Conservation (phyloP, 2,329 filamentous ascomycete species). For the Stagonosporopsis chrysanthemi region DNA sequence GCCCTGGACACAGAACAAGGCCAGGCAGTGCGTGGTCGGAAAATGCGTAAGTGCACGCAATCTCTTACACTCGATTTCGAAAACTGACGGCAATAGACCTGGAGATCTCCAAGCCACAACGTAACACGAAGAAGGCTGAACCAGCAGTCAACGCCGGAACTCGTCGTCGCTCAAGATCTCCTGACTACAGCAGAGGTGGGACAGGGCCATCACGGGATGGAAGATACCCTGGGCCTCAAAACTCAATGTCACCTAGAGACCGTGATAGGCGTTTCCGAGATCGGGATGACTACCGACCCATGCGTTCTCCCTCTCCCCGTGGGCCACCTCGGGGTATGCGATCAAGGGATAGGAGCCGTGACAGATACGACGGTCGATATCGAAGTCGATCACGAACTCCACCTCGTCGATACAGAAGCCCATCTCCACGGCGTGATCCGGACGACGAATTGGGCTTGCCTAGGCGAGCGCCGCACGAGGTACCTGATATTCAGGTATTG, state of each 20-base stretch:
- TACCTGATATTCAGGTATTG: slow-evolving; percentile 90
- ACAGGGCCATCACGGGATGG: slow-evolving; percentile 51
- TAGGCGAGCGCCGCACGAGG: slow-evolving; percentile 73
- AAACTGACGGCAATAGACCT: slow-evolving; percentile 68
- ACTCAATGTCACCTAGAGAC: slow-evolving; percentile 49
- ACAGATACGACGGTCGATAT: slow-evolving; percentile 60
- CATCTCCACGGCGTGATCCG: slow-evolving; percentile 68
- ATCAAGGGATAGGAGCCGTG: slow-evolving; percentile 50
- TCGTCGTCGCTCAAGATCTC: slow-evolving; percentile 66
- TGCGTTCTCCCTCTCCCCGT: slow-evolving; percentile 56
- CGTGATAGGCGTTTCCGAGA: slow-evolving; percentile 64
- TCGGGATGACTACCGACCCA: slow-evolving; percentile 65
- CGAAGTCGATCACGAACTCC: slow-evolving; percentile 71
- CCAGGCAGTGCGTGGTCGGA: slow-evolving; percentile 81
- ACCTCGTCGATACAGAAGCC: slow-evolving; percentile 71
- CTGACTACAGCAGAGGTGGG: slow-evolving; percentile 63
- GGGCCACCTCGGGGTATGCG: slow-evolving; percentile 47
- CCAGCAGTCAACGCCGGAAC: slow-evolving; percentile 46
- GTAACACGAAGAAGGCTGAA: slow-evolving; percentile 70
- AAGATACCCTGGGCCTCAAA: slow-evolving; percentile 47
- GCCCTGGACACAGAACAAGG: slow-evolving; percentile 84
- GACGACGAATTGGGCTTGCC: slow-evolving; percentile 74
- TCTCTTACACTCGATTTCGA: not conserved
- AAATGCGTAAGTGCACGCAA: slow-evolving; percentile 77
- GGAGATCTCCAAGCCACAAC: slow-evolving; percentile 88